phyloP scores from a whole-genome alignment of 495 filamentous ascomycete genomes.

The Trichoderma asperelloides region DNA sequence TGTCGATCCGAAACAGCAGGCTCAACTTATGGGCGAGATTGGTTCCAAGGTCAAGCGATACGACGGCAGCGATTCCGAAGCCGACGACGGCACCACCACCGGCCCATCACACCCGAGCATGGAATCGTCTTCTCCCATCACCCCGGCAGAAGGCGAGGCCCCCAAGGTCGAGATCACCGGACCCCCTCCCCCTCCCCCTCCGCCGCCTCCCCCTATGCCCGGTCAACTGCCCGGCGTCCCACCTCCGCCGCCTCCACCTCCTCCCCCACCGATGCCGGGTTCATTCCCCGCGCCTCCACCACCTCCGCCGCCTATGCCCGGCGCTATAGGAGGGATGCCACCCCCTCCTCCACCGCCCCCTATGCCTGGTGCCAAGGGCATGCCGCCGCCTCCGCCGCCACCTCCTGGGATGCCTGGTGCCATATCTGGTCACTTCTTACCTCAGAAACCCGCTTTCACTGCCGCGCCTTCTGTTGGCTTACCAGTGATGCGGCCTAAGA shows the following conservation, averaged over 20 bases:
- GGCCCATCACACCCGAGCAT: slow-evolving; percentile 69
- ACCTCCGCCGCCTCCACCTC: slow-evolving; percentile 46
- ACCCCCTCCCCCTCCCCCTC: slow-evolving; percentile 28
- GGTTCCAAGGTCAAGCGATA: slow-evolving; percentile 64
- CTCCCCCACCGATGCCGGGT: slow-evolving; percentile 33
- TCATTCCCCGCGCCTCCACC: slow-evolving; percentile 39
- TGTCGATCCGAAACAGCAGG: slow-evolving; percentile 62
- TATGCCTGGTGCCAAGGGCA: slow-evolving; percentile 31
- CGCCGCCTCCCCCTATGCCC: slow-evolving; percentile 40
- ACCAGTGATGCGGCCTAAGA: slow-evolving; percentile 82
- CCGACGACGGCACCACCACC: slow-evolving; percentile 63
- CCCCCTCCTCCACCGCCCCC: slow-evolving; percentile 35
- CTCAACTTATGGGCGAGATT: slow-evolving; percentile 73
- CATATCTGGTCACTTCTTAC: slow-evolving; percentile 44
- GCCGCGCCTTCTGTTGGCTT: slow-evolving; percentile 38
- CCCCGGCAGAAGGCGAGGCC: slow-evolving; percentile 52
- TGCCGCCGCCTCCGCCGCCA: slow-evolving; percentile 31
- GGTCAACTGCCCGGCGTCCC: slow-evolving; percentile 37
- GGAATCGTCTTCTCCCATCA: slow-evolving; percentile 61
- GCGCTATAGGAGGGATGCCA: slow-evolving; percentile 47
- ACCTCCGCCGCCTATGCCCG: slow-evolving; percentile 28
- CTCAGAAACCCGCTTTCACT: slow-evolving; percentile 32
- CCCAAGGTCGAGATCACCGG: slow-evolving; percentile 38
- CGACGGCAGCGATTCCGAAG: slow-evolving; percentile 66
- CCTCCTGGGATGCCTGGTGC: slow-evolving; percentile 53